Evolutionary conservation across 83 land plant species (phyloP).

Genomic region (Picea mariana): DNA sequence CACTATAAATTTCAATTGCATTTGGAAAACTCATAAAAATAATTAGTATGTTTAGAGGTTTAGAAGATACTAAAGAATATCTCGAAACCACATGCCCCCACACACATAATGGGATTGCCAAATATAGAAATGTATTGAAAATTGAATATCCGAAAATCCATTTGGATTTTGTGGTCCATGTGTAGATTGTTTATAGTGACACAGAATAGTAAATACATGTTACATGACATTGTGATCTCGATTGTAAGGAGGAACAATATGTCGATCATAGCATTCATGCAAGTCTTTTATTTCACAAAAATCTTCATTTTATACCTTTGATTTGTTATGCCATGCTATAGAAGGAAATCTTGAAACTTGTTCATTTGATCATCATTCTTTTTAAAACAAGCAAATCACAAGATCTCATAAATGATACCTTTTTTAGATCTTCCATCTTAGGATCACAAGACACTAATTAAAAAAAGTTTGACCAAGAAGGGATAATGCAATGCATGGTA

Average conservation of each 20-base stretch:
- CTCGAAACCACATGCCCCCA: no score
- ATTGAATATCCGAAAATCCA: no score
- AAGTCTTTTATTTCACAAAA: not conserved
- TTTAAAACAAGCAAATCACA: constrained; percentile 23
- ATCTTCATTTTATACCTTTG: not conserved
- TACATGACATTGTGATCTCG: no score
- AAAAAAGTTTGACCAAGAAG: not conserved
- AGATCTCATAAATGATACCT: constrained; percentile 24
- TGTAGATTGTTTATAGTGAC: no score
- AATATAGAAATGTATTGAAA: no score
- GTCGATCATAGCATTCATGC: not conserved
- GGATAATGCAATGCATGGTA: not conserved
- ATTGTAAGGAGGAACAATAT: not conserved
- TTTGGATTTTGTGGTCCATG: no score
- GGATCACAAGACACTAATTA: not conserved
- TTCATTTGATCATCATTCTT: not conserved
- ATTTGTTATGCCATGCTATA: not conserved
- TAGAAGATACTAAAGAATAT: no score
- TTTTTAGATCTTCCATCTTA: constrained; percentile 5
- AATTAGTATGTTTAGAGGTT: no score
- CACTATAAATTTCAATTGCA: no score
- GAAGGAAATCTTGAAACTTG: not conserved
- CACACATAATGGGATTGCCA: no score
- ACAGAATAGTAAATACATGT: no score
- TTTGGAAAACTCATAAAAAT: no score